Base-by-base conservation (phyloP, 208 protist species). In the Trypanosoma boissoni region DNA sequence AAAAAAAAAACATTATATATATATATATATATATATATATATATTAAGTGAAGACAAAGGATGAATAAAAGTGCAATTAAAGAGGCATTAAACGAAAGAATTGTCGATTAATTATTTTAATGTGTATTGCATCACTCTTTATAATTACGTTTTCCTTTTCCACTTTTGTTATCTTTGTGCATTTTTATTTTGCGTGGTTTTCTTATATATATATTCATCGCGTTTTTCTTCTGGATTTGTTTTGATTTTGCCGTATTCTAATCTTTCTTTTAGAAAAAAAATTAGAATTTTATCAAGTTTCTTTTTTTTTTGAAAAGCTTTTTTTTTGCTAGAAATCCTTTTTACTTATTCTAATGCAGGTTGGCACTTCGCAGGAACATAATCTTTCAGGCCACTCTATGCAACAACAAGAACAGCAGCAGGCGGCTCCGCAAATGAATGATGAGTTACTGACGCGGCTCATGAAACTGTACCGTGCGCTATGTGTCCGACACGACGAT, bases 401-500 rank as follows among this genome's bases (percentile, higher is more conserved):
- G n/a, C n/a, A n/a, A n/a, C n/a, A n/a, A n/a, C n/a, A n/a, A n/a
- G n/a, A n/a, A n/a, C n/a, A n/a, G n/a, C n/a, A 12, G 42, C 46
- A 32, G 36, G 37, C 42, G 23, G 56, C 44, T 62, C 54, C 39
- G 28, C 34, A 62, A 18, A 37, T 39, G 3, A 75, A 56, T 24
- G 44, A 55, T 41, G 61, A 69, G 27, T 60, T 86, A 29, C 86
- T 91, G 29, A 72, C 68, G 26, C 58, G 68, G 43, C 80, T 95
- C 37, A 92, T 93, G 83, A 72, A 56, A 21, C 74, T 95, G 26
- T 92, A 88, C 68, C 83, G 89, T 39, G 78, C 84, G 21, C 74
- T 95, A 2, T 83, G 73, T 63, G 82, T 95, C 39, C 86, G 83
- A 12, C 89, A 92, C 73, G 89, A 95, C 50, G 89, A 95, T 66